These are phyloP conservation scores for Apiosordaria backusii DNA, from an alignment of 495 filamentous ascomycete species.

Conservation along the genomic window DNA sequence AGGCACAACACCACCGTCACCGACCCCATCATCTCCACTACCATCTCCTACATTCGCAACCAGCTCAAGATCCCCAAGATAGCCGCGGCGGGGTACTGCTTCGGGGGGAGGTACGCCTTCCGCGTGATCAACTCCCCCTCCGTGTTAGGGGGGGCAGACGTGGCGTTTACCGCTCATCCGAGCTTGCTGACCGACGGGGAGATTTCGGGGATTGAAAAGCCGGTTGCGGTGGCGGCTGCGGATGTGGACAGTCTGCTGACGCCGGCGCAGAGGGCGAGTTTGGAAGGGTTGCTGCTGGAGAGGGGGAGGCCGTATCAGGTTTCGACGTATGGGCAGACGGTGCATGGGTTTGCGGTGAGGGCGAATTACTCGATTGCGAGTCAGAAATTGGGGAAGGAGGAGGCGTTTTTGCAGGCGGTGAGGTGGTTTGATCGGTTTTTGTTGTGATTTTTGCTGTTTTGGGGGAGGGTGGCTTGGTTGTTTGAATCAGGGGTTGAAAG, in stretches of 20 bases:
- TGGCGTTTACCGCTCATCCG: slow-evolving; percentile 67
- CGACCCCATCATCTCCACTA: slow-evolving; percentile 60
- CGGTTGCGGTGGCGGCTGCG: slow-evolving; percentile 67
- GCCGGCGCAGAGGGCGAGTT: slow-evolving; percentile 53
- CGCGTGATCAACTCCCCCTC: slow-evolving; percentile 24
- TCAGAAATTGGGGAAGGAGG: slow-evolving; percentile 70
- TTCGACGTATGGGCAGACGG: slow-evolving; percentile 60
- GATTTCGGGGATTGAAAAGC: slow-evolving; percentile 57
- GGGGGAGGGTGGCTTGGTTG: neutral
- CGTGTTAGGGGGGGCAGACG: slow-evolving; percentile 41
- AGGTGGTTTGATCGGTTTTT: slow-evolving; percentile 58
- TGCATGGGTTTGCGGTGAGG: slow-evolving; percentile 69
- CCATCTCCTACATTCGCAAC: slow-evolving; percentile 57
- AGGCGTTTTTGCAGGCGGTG: slow-evolving; percentile 70
- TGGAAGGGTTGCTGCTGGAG: slow-evolving; percentile 38
- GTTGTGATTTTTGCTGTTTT: neutral
- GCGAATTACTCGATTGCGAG: slow-evolving; percentile 54
- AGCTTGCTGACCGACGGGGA: slow-evolving; percentile 62
- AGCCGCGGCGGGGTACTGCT: slow-evolving; percentile 66
- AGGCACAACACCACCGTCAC: slow-evolving; percentile 51
- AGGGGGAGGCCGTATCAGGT: slow-evolving; percentile 55
- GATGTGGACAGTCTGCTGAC: slow-evolving; percentile 65
- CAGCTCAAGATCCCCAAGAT: slow-evolving; percentile 58
- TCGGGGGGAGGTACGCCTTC: slow-evolving; percentile 45
- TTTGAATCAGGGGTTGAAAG: neutral